Percentiles rank a stretch among this genome's conserved stretches.
phyloP scores from a whole-genome alignment of 2,329 filamentous ascomycete genomes.

The Cladosporium sp. region DNA sequence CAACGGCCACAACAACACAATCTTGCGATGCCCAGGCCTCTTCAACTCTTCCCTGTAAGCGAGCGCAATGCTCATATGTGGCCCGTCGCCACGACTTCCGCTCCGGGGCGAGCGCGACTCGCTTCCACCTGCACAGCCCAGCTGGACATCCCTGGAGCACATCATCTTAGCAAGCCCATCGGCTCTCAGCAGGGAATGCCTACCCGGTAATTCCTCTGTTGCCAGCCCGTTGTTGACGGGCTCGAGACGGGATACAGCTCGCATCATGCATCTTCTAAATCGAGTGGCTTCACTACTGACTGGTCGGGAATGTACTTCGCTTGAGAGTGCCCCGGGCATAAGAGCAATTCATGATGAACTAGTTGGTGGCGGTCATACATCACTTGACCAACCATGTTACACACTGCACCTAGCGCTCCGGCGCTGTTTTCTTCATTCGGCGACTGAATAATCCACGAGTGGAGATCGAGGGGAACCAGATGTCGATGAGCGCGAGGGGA shows the following conservation, averaged over 20 bases:
- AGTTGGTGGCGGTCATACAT: background rate
- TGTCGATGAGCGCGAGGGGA: background rate
- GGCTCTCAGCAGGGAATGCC: slow-evolving; percentile 4
- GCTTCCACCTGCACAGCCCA: slow-evolving; percentile 2
- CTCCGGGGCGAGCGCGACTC: background rate
- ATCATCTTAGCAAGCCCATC: slow-evolving; percentile 4
- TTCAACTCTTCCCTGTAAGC: too few relatives aligned
- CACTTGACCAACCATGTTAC: background rate
- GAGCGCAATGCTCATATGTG: too few relatives aligned
- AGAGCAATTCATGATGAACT: background rate
- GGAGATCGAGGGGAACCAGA: background rate
- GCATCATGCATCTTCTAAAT: background rate
- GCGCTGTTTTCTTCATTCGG: slow-evolving; percentile 1
- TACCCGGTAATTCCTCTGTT: background rate
- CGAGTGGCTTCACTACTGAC: too few relatives aligned
- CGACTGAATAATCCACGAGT: background rate
- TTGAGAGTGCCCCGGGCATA: background rate
- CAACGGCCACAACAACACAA: too few relatives aligned
- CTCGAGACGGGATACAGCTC: background rate
- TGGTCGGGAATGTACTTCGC: background rate
- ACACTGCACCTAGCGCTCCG: background rate
- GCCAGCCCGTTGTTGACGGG: background rate
- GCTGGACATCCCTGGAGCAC: slow-evolving; percentile 8
- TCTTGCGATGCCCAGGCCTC: too few relatives aligned
- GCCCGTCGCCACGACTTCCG: too few relatives aligned